A percentile compares a stretch with the other conserved stretches of the same genome.
Conservation (phyloP, 257 asterid species). For the Craterostigma plantagineum region DNA sequence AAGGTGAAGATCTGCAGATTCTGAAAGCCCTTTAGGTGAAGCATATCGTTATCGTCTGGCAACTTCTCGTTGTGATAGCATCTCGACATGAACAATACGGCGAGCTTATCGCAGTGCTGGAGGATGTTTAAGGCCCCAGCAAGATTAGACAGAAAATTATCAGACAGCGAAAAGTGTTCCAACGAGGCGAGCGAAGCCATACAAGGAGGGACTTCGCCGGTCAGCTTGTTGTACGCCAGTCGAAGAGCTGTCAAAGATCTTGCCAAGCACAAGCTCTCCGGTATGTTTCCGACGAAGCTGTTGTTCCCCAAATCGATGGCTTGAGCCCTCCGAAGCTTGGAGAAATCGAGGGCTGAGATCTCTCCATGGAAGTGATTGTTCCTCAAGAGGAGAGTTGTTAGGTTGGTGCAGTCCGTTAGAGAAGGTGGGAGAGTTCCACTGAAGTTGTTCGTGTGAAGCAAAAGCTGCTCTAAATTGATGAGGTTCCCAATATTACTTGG, state of each 20-base stretch:
- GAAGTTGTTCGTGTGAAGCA: constrained; percentile 30
- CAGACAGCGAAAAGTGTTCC: constrained; percentile 20
- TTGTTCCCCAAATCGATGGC: constrained; percentile 37
- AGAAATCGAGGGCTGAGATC: constrained; percentile 28
- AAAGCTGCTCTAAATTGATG: constrained; percentile 22
- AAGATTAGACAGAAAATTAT: constrained; percentile 21
- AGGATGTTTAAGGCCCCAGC: constrained; percentile 21
- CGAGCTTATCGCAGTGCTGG: constrained; percentile 20
- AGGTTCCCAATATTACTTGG: constrained; percentile 22
- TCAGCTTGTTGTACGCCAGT: constrained; percentile 20
- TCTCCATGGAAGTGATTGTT: constrained; percentile 31
- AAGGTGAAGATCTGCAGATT: constrained; percentile 27
- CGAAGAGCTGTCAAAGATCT: constrained; percentile 25
- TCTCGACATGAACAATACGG: constrained; percentile 31
- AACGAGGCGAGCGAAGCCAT: constrained; percentile 18
- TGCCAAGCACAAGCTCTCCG: constrained; percentile 24
- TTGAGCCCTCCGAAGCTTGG: constrained; percentile 15
- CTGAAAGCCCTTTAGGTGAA: constrained; percentile 12
- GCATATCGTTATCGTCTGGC: constrained; percentile 17
- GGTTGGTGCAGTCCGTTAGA: constrained; percentile 21
- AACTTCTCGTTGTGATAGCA: constrained; percentile 22
- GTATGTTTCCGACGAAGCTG: constrained; percentile 23
- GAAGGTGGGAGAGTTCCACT: constrained; percentile 29
- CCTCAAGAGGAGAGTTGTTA: constrained; percentile 27
- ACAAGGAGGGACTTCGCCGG: constrained; percentile 32